Conservation (phyloP, 1,139 yeast species). For the Pichia sp. region DNA sequence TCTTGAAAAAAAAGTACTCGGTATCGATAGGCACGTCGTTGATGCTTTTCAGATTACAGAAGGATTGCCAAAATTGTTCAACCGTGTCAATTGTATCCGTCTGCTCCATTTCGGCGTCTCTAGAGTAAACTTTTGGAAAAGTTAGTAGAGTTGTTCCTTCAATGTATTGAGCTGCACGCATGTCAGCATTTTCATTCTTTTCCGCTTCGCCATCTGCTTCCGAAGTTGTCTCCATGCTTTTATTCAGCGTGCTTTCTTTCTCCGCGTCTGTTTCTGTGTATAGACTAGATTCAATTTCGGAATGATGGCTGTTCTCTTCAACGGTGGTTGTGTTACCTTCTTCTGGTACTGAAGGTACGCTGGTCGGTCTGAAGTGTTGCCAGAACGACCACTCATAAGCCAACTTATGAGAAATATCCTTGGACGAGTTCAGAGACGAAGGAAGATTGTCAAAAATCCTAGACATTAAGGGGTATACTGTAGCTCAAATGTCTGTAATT, state of each 20-base stretch:
- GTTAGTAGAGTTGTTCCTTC: constrained; percentile 22
- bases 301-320: not conserved
- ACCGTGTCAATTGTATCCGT: constrained; percentile 45
- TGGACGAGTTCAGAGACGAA: not conserved
- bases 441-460: constrained; percentile 14
- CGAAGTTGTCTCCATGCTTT: not conserved
- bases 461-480: constrained; percentile 9
- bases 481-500: not conserved
- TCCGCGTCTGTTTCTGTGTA: not conserved
- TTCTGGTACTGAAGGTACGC: not conserved
- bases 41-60: constrained; percentile 45
- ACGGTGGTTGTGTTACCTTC: not conserved
- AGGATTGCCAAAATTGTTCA: constrained; percentile 60
- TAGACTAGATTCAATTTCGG: not conserved
- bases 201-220: constrained; percentile 7
- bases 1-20: constrained; percentile 57
- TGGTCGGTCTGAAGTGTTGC: constrained; percentile 21
- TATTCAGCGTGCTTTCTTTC: not conserved
- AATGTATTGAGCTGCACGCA: constrained; percentile 17
- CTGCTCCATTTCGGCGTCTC: constrained; percentile 10
- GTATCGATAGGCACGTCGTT: constrained; percentile 50
- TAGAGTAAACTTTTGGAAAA: constrained; percentile 23
- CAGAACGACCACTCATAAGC: constrained; percentile 25
- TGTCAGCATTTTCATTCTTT: not conserved
- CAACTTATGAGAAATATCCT: constrained; percentile 15